Evolutionary conservation across 106 monocot genomes (phyloP).

Genomic region (Phalaenopsis aphrodite): DNA sequence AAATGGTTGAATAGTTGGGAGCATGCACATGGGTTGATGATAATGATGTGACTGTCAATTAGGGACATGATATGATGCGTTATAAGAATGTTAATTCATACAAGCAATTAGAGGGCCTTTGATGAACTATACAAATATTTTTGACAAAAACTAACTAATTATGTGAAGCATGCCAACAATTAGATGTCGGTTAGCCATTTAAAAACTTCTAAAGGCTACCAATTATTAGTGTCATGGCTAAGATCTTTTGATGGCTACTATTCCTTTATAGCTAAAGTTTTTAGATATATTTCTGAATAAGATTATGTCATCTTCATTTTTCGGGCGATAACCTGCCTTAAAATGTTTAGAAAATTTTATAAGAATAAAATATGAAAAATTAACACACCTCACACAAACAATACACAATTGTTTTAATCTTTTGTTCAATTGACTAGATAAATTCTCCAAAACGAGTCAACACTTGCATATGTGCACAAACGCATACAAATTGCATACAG

Average conservation of each 20-base stretch:
- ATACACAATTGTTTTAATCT: too few species aligned
- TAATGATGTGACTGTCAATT: neutral
- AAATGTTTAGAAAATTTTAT: neutral
- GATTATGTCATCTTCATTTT: neutral
- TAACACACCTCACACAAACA: too few species aligned
- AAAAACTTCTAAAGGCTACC: neutral
- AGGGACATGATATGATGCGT: neutral
- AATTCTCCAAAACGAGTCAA: too few species aligned
- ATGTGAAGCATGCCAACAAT: slow-evolving; percentile 1
- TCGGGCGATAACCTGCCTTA: neutral
- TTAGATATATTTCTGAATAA: neutral
- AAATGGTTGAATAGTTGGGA: neutral
- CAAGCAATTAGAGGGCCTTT: neutral
- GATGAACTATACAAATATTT: neutral
- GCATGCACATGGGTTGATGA: slow-evolving; percentile 8
- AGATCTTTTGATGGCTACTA: neutral
- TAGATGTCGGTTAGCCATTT: neutral
- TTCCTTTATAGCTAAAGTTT: neutral
- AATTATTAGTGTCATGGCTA: neutral
- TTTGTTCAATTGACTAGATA: too few species aligned
- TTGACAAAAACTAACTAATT: neutral
- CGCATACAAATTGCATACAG: too few species aligned
- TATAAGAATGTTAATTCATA: neutral
- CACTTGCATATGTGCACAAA: too few species aligned
- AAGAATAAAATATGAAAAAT: too few species aligned